phyloP scores from a whole-genome alignment of 345 rosid species.

The Gossypioides kirkii region DNA sequence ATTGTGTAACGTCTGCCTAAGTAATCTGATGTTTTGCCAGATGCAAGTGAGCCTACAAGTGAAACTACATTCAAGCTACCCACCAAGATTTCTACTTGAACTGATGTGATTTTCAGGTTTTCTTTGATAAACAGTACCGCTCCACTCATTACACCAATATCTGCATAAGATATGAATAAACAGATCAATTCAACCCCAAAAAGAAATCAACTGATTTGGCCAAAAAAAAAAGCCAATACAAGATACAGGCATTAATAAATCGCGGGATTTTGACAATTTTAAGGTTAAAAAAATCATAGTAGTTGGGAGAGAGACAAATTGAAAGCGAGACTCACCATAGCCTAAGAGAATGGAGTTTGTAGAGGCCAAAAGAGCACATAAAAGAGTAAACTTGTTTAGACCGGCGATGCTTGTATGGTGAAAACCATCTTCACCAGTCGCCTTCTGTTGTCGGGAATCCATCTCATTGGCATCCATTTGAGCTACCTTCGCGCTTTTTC shows the following conservation, averaged over 20 bases:
- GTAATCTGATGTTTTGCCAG: conserved; percentile 59
- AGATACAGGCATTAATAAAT: not conserved
- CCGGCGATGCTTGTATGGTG: not conserved
- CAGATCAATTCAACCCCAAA: not conserved
- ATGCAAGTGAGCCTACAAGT: conserved; percentile 43
- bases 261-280: not conserved
- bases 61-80: conserved; percentile 51
- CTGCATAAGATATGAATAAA: conserved; percentile 23
- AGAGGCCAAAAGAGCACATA: conserved; percentile 55
- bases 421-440: not conserved
- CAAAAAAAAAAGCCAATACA: not conserved
- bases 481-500: not conserved
- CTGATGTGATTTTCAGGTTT: conserved; percentile 36
- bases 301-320: not conserved
- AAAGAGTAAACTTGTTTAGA: conserved; percentile 46
- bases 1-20: conserved; percentile 61
- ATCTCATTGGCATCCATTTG: not conserved
- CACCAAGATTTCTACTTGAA: conserved; percentile 48
- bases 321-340: conserved; percentile 42
- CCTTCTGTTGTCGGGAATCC: not conserved
- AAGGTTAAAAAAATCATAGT: not conserved
- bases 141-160: conserved; percentile 71
- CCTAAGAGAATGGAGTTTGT: conserved; percentile 56
- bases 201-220: not conserved
- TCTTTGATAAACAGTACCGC: conserved; percentile 52